Evolutionary conservation across 345 rosid genomes (phyloP), one percentile per base, ranked within the genome.

Genomic region (Mangifera indica): DNA sequence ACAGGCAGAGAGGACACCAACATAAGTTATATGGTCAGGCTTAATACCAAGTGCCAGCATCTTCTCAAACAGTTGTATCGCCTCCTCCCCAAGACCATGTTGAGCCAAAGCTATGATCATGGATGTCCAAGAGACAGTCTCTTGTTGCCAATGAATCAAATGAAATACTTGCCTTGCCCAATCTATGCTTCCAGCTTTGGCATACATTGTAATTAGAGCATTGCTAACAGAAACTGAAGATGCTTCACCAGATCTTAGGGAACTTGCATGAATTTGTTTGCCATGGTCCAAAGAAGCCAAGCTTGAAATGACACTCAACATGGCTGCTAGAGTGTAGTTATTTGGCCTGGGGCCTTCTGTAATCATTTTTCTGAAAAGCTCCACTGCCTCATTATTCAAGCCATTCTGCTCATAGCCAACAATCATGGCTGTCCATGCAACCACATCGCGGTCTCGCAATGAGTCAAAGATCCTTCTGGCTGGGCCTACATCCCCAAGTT

Each of bases 1-100:
- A 79, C 98, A 93, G 34, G 98, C 98, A 71, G 97, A 86, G 77
- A 93, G 90, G 60, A 93, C 87, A 20, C 98, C 97, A 14, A 93
- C 96, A 62, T 83, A 90, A 62, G 98, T 91, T 79, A 93, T 86
- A 58, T 90, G 97, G 78, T 93, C 97, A 25, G 98, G 97, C 82
- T 84, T 81, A 71, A 90, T 81, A 53, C 83, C 80, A 20, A 80
- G 78, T 70, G 62, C 66, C 73, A 90, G 66, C 94, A 93, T 87
- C 61, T 77, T 82, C 72, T 88, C 94, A 79, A 93, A 93, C 67
- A 90, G 85, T 71, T 82, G 82, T 51, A 93, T 80, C n/a, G 98
- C 88, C 77, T 93, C 97, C 79, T 90, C 88, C 67, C 96, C 98
- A 62, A 83, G 82, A 72, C 98, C 96, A 76, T 93, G 98, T 72